Evolutionary conservation across 129 eudicot species (phyloP), one percentile per base, ranked within the genome.

Genomic region (Tanacetum coccineum): DNA sequence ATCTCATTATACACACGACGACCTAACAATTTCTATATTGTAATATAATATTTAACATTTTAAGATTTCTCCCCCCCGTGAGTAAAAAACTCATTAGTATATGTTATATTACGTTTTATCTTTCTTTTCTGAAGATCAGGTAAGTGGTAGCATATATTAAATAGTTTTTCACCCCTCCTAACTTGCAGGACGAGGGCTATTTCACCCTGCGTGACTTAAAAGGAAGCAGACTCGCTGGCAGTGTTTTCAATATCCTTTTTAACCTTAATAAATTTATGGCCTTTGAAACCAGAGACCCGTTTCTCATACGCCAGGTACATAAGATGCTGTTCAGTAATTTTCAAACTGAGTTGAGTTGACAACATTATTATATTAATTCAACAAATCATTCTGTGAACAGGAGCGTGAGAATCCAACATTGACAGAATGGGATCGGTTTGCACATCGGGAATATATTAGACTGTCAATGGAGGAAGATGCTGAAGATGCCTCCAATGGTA

Each of bases 381-480:
- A 25, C 65, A 9, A 9, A 40, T 48, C 46, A 36, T 61, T 21
- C 22, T 68, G 49, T 59, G 48, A 48, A 59, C 81, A 92, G 94
- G 99, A 94, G 81, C 96, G 97, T 25, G 99, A 94, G 85, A 94
- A 94, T 73, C 99, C 99, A 62, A 83, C 84, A 56, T 81, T 87
- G 87, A 94, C 97, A 4, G 99, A 94, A 45, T 94, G 99, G 99
- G 99, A 94, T 68, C 90, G 99, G 15, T 94, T 94, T 78, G 99
- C 99, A 7, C 99, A 89, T 73, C 79, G 99, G 68, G 99, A 94
- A 64, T 94, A 87, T 55, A 87, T 87, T 40, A 77, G 95, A 78
- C 85, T 87, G 14, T 87, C 95, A 50, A 87, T 87, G 95, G 95
- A 87, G 58, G 90, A 87, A 71, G 90, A 87, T 84, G 95, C 82